Percentiles rank a stretch among this genome's conserved stretches.
phyloP scores from a whole-genome alignment of 495 filamentous ascomycete species.

The Trichoderma gamsii region DNA sequence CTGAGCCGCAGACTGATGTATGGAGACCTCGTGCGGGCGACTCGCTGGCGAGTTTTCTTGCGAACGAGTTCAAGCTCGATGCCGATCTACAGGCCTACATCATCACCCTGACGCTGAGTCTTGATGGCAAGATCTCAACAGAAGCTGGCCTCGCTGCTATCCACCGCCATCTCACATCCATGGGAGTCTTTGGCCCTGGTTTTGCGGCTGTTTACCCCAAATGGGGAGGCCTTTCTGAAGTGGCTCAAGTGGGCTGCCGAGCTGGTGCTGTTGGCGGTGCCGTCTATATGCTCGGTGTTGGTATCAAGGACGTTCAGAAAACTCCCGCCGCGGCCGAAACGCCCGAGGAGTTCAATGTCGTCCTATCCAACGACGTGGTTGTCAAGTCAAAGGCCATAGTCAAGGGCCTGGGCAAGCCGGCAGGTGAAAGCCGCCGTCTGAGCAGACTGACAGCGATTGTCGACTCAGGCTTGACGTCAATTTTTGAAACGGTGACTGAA shows the following conservation, averaged over 20 bases:
- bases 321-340: neutral
- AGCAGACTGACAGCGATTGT: slow-evolving; percentile 55
- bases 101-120: slow-evolving; percentile 71
- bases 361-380: slow-evolving; percentile 54
- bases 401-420: slow-evolving; percentile 25
- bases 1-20: slow-evolving; percentile 43
- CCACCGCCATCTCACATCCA: slow-evolving; percentile 74
- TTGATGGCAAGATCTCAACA: slow-evolving; percentile 49
- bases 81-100: slow-evolving; percentile 62
- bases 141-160: slow-evolving; percentile 62
- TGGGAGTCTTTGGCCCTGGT: slow-evolving; percentile 78
- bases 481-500: slow-evolving; percentile 70
- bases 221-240: slow-evolving; percentile 89
- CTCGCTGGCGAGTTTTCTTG: slow-evolving; percentile 59
- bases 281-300: slow-evolving; percentile 76
- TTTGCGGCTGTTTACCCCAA: slow-evolving; percentile 83
- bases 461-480: slow-evolving; percentile 53
- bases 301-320: slow-evolving; percentile 30
- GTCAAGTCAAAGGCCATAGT: slow-evolving; percentile 55
- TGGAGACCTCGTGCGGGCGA: slow-evolving; percentile 43
- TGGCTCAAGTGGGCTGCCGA: slow-evolving; percentile 86
- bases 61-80: slow-evolving; percentile 67
- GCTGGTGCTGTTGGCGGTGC: slow-evolving; percentile 88
- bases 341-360: slow-evolving; percentile 34
- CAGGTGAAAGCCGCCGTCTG: slow-evolving; percentile 24